A percentile compares a stretch with the other conserved stretches of the same genome.
Evolutionary conservation across 2,329 filamentous ascomycete species (phyloP).

Genomic region (Ceratocystiopsis minuta): DNA sequence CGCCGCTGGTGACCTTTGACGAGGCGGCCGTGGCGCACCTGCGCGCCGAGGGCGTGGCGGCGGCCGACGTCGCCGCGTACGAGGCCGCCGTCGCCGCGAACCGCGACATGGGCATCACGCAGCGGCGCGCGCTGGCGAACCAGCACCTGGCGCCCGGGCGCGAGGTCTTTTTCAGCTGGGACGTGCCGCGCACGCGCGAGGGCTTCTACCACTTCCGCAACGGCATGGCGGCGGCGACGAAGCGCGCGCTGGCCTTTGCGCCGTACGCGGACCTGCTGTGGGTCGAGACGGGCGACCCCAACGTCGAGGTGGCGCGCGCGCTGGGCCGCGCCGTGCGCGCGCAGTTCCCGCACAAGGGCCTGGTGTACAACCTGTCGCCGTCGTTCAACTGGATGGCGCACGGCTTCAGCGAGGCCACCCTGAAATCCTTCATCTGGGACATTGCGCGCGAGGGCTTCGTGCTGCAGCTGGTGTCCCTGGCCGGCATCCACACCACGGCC

Average conservation of each 20-base stretch:
- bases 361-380: slow-evolving; percentile 92
- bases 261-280: slow-evolving; percentile 90
- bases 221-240: slow-evolving; percentile 72
- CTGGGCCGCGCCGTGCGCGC: slow-evolving; percentile 63
- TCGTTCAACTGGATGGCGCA: slow-evolving; percentile 99
- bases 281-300: slow-evolving; percentile 89
- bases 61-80: slow-evolving; percentile 51
- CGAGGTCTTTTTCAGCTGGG: slow-evolving; percentile 65
- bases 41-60: slow-evolving; percentile 41
- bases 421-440: slow-evolving; percentile 93
- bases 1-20: slow-evolving; percentile 77
- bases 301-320: slow-evolving; percentile 54
- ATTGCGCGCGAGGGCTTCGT: slow-evolving; percentile 74
- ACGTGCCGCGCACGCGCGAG: slow-evolving; percentile 81
- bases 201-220: slow-evolving; percentile 84
- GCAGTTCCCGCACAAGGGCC: slow-evolving; percentile 57
- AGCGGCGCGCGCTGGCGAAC: slow-evolving; percentile 52
- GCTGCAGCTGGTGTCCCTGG: slow-evolving; percentile 48
- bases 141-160: neutral
- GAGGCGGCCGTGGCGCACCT: slow-evolving; percentile 72
- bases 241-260: slow-evolving; percentile 78
- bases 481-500: slow-evolving; percentile 47
- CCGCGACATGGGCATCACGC: slow-evolving; percentile 58
- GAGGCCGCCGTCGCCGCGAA: slow-evolving; percentile 41
- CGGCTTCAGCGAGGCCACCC: slow-evolving; percentile 65